phyloP scores from a whole-genome alignment of 106 monocot genomes.

The Gastrodia elata region DNA sequence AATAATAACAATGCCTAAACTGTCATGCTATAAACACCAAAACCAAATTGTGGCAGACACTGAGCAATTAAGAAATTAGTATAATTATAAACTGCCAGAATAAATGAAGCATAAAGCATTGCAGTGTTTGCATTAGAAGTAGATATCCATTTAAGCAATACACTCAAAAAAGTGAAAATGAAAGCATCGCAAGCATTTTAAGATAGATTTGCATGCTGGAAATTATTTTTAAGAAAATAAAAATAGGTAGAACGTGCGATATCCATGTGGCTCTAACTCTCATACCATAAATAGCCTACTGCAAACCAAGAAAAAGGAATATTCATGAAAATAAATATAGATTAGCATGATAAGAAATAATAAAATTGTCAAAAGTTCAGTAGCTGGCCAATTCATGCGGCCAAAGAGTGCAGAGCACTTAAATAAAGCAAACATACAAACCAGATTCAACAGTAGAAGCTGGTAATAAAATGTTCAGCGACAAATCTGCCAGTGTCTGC shows the following conservation, averaged over 20 bases:
- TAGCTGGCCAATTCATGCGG: neutral
- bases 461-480: slow-evolving; percentile 71
- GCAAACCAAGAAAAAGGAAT: neutral
- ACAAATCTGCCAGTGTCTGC: slow-evolving; percentile 90
- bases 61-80: neutral
- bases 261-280: neutral
- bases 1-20: neutral
- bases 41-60: neutral
- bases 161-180: neutral
- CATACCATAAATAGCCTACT: neutral
- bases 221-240: neutral
- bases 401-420: neutral
- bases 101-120: neutral
- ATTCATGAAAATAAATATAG: neutral
- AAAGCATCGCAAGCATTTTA: neutral
- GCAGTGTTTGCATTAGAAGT: neutral
- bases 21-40: neutral
- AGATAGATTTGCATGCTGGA: neutral
- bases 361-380: neutral
- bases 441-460: slow-evolving; percentile 75
- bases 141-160: neutral
- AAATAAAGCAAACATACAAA: slow-evolving; percentile 15
- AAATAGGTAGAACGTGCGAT: neutral
- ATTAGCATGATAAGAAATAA: neutral
- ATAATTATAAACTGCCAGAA: neutral